Conservation (phyloP, 2,329 filamentous ascomycete species). For the Leptographium flavum region DNA sequence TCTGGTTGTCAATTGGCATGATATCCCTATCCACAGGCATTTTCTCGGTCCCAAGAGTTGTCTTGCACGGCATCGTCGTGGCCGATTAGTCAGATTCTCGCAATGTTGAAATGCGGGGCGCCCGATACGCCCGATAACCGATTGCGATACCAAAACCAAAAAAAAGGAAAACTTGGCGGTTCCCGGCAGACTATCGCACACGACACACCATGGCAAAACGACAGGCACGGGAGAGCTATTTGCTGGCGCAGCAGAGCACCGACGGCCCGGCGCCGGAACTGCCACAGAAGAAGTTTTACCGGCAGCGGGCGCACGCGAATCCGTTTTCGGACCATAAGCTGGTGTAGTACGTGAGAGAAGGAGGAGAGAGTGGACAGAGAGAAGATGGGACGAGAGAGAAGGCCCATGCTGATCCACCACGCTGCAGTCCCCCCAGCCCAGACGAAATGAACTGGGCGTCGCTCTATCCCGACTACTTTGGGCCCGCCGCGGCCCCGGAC, state of each 20-base stretch:
- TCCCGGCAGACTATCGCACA: not conserved
- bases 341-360: conserved; percentile 45
- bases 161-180: no score
- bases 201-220: conserved; percentile 28
- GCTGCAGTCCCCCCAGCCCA: conserved; percentile 57
- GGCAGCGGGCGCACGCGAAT: conserved; percentile 93
- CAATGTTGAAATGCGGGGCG: no score
- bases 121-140: no score
- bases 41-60: no score
- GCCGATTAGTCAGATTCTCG: no score
- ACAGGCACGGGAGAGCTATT: conserved; percentile 53
- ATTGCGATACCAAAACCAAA: no score
- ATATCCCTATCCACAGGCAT: no score
- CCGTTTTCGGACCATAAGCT: conserved; percentile 91
- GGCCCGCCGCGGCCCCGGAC: not conserved
- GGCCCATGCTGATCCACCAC: not conserved
- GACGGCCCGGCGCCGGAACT: conserved; percentile 44
- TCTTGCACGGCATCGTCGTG: no score
- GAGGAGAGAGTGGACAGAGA: no score
- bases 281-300: conserved; percentile 91
- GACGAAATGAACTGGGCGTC: conserved; percentile 81
- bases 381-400: no score
- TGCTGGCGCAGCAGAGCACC: conserved; percentile 29
- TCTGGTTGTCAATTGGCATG: no score
- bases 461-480: conserved; percentile 63